Evolutionary conservation across 2,329 filamentous ascomycete genomes (phyloP).

Genomic region (Aphanocladium album): DNA sequence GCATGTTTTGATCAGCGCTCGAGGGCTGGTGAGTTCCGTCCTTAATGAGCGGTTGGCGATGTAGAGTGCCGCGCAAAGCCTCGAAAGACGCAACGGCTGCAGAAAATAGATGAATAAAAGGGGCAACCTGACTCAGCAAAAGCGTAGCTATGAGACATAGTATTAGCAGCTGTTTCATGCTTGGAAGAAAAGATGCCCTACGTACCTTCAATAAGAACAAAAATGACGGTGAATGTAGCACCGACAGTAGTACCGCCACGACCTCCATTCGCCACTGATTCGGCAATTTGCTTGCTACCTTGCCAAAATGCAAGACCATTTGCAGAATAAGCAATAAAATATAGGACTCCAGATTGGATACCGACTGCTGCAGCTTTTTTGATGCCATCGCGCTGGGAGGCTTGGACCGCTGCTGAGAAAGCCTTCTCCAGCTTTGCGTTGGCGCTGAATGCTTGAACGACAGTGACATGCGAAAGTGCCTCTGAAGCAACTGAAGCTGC

Average conservation of each 20-base stretch:
- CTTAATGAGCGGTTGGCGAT: too few relatives aligned
- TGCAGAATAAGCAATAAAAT: constrained; percentile 60
- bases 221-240: constrained; percentile 50
- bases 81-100: too few relatives aligned
- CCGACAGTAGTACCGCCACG: constrained; percentile 38
- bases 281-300: constrained; percentile 42
- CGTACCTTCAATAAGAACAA: constrained; percentile 47
- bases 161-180: too few relatives aligned
- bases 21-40: too few relatives aligned
- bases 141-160: too few relatives aligned
- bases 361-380: constrained; percentile 53
- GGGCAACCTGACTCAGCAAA: constrained; percentile 55
- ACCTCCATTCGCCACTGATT: constrained; percentile 23
- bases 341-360: constrained; percentile 56
- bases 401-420: constrained; percentile 46
- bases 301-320: constrained; percentile 64
- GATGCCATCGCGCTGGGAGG: too few relatives aligned
- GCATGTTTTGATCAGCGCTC: too few relatives aligned
- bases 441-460: too few relatives aligned
- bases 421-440: constrained; percentile 52
- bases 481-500: constrained; percentile 53
- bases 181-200: too few relatives aligned
- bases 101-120: too few relatives aligned
- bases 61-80: too few relatives aligned
- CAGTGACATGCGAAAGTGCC: too few relatives aligned